Evolutionary conservation across 768 basidiomycete species (phyloP).

Genomic region (Pleurotus giganteus): DNA sequence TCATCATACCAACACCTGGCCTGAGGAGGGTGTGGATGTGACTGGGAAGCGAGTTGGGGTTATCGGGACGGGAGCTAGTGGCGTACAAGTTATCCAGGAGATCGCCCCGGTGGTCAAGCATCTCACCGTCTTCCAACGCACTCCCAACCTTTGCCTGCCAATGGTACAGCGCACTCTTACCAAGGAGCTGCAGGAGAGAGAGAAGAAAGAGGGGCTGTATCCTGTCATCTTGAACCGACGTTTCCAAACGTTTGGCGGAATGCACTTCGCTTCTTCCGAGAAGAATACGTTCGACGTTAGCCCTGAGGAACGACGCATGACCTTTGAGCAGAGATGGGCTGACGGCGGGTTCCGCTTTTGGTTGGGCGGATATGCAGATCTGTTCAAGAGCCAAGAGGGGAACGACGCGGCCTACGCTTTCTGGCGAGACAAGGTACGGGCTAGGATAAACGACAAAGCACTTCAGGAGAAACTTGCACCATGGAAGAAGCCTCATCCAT

Average conservation of each 20-base stretch:
- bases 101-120: conserved; percentile 17
- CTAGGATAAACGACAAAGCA: conserved; percentile 16
- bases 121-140: conserved; percentile 26
- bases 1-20: conserved; percentile 23
- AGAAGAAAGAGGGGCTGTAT: conserved; percentile 16
- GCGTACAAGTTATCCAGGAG: conserved; percentile 24
- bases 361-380: conserved; percentile 17
- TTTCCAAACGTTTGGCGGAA: conserved; percentile 21
- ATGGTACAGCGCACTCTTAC: conserved; percentile 61
- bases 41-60: conserved; percentile 22
- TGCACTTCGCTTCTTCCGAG: conserved; percentile 12
- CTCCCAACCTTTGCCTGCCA: conserved; percentile 47
- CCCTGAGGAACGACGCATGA: conserved; percentile 19
- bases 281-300: conserved; percentile 16
- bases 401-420: conserved; percentile 23
- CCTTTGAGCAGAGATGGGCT: conserved; percentile 20
- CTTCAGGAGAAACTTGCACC: conserved; percentile 24
- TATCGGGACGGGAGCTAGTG: conserved; percentile 25
- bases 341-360: conserved; percentile 22
- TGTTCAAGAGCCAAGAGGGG: conserved; percentile 15
- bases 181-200: conserved; percentile 23
- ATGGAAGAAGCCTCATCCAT: conserved; percentile 19
- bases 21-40: conserved; percentile 17
- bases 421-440: conserved; percentile 22
- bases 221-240: conserved; percentile 18